Evolutionary conservation across 768 basidiomycete species (phyloP), one percentile per base, ranked within the genome.

Genomic region (Russula earlei): DNA sequence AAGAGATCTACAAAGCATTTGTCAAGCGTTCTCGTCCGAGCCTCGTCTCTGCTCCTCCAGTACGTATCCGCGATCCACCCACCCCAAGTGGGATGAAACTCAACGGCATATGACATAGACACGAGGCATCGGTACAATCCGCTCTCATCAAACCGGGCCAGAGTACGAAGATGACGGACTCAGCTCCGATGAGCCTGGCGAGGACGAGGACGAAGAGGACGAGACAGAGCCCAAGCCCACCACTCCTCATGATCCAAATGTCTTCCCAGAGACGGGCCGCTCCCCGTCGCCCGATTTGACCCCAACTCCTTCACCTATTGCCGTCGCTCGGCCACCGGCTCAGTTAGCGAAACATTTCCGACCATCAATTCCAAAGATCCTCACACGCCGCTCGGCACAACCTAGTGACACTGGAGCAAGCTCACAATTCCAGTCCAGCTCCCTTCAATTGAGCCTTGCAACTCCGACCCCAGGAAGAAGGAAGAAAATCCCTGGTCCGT

Each of bases 111-210:
- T 54, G 34, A 22, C 27, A 31, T 63, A 93, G 90, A 91, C 88
- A 10, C 83, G 89, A 69, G 87, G 91, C 24, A 82, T 92, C 27
- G 91, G 91, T 49, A 93, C 91, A 3, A 72, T 89, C 24, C 84
- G 86, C 27, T 85, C 83, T 3, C 72, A 81, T 65, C 72, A 79
- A 19, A 66, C 59, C 4, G 76, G 74, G 7, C 79, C 79, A 2
- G 77, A 74, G 22, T 81, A 79, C 60, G 78, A 85, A 66, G 91
- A 92, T 63, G 91, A 91, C 63, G 90, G 84, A 4, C 71, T 89
- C 10, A 85, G 82, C 27, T 77, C 75, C 0, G 78, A 79, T 38
- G 77, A 77, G 27, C 72, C 72, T 20, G 74, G 71, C 15, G 74
- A 75, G 25, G 69, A 69, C 2, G 68, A 69, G 14, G 65, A 66